These are phyloP conservation scores for Talaromyces sp. DNA, from an alignment of 2,329 filamentous ascomycete species.

Conservation along the genomic window DNA sequence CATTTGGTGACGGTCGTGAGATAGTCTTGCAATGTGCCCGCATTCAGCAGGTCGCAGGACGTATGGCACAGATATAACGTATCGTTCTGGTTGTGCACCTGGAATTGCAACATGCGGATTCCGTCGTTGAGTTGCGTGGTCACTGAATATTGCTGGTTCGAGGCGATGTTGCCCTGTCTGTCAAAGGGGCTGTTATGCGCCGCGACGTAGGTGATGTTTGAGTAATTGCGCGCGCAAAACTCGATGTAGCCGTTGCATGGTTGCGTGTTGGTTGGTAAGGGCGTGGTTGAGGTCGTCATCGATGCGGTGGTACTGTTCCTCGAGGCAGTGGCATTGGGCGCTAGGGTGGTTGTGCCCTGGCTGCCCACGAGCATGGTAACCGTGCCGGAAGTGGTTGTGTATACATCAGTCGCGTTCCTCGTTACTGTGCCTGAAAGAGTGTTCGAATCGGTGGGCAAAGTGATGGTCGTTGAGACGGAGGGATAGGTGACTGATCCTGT, in stretches of 20 bases:
- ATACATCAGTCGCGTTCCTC: conserved; percentile 28
- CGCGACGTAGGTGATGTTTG: conserved; percentile 75
- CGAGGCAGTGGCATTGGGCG: conserved; percentile 49
- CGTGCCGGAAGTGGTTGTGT: conserved; percentile 38
- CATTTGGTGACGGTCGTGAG: conserved; percentile 68
- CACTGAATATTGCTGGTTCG: conserved; percentile 71
- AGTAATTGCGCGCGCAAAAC: conserved; percentile 73
- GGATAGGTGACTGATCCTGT: conserved; percentile 42
- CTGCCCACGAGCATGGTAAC: conserved; percentile 43
- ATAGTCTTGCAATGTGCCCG: conserved; percentile 72
- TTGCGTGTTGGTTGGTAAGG: conserved; percentile 65
- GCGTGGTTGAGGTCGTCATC: conserved; percentile 41
- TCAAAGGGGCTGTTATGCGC: conserved; percentile 82
- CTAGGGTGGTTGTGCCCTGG: conserved; percentile 42
- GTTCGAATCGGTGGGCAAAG: conserved; percentile 19
- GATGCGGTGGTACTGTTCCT: conserved; percentile 34
- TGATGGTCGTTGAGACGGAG: conserved; percentile 38
- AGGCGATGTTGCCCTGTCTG: conserved; percentile 65
- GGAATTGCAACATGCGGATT: conserved; percentile 59
- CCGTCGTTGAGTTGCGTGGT: conserved; percentile 75
- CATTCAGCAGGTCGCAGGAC: conserved; percentile 76
- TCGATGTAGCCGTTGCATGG: conserved; percentile 78
- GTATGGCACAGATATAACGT: conserved; percentile 80
- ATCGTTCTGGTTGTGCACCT: conserved; percentile 56
- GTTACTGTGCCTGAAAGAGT: conserved; percentile 24